A percentile compares a stretch with the other conserved stretches of the same genome.
These are phyloP conservation scores for Meyerozyma athensensis DNA, from an alignment of 1,139 yeast genomes.

Conservation along the genomic window DNA sequence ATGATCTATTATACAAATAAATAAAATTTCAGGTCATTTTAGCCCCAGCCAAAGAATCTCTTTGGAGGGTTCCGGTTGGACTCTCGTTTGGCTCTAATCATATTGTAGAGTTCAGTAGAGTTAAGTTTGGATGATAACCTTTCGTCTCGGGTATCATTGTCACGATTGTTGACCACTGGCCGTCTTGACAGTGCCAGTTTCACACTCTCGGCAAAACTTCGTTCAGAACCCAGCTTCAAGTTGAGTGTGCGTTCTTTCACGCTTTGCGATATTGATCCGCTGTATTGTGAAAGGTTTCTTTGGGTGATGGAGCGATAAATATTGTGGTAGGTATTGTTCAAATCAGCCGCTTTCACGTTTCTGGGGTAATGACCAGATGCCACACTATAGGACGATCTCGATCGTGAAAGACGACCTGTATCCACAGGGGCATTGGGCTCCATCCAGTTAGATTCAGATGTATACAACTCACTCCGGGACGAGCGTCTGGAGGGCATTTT, in stretches of 20 bases:
- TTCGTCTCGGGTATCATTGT: conserved; percentile 4
- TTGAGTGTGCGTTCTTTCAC: not conserved
- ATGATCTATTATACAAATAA: conserved; percentile 3
- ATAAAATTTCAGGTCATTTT: not conserved
- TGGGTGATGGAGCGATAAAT: conserved; percentile 37
- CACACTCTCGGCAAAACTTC: conserved; percentile 8
- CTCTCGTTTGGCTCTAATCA: conserved; percentile 14
- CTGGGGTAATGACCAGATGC: conserved; percentile 7
- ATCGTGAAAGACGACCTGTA: conserved; percentile 13
- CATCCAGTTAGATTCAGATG: conserved; percentile 43
- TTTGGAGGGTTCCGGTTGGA: conserved; percentile 1
- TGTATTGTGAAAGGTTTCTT: conserved; percentile 20
- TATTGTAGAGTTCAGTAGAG: conserved; percentile 21
- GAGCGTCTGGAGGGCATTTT: conserved; percentile 31
- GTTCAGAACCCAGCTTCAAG: conserved; percentile 1
- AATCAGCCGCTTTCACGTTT: conserved; percentile 13
- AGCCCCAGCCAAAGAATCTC: not conserved
- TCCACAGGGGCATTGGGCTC: conserved; percentile 23
- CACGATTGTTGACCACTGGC: not conserved
- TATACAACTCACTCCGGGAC: conserved; percentile 39
- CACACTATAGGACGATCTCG: conserved; percentile 29
- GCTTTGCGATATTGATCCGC: not conserved
- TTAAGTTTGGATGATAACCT: conserved; percentile 10
- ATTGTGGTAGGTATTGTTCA: conserved; percentile 27
- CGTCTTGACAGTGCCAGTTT: conserved; percentile 2